These are phyloP conservation scores for Glaciozyma martinii DNA, from an alignment of 768 basidiomycete genomes.

Conservation along the genomic window DNA sequence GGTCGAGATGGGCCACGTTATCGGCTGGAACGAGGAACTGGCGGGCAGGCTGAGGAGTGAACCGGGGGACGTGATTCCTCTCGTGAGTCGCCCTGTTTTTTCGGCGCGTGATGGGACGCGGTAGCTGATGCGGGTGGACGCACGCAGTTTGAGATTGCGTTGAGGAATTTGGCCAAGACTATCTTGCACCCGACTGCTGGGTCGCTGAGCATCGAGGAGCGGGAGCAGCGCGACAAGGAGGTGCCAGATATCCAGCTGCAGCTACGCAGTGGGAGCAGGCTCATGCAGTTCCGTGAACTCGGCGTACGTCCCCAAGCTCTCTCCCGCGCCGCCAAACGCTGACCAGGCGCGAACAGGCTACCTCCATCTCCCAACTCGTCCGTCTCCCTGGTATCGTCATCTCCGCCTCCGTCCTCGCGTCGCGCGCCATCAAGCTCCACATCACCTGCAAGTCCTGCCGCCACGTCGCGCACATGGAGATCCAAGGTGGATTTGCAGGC, in stretches of 20 bases:
- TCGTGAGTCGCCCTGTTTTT: conserved; percentile 49
- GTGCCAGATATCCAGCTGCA: conserved; percentile 76
- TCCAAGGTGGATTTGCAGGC: conserved; percentile 35
- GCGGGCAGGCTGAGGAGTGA: conserved; percentile 81
- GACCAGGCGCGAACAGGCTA: conserved; percentile 43
- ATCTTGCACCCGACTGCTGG: conserved; percentile 64
- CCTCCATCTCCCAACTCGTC: conserved; percentile 90
- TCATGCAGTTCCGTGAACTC: conserved; percentile 87
- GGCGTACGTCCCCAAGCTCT: conserved; percentile 47
- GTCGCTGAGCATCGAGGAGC: conserved; percentile 38
- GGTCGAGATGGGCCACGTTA: conserved; percentile 61
- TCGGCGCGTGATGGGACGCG: not conserved
- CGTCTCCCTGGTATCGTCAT: conserved; percentile 97
- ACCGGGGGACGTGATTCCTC: conserved; percentile 78
- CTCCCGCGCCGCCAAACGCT: not conserved
- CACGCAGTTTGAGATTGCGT: conserved; percentile 78
- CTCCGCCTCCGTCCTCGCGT: conserved; percentile 85
- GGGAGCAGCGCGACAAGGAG: conserved; percentile 30
- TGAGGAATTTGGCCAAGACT: conserved; percentile 69
- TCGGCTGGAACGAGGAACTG: conserved; percentile 83
- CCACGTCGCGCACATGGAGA: conserved; percentile 61
- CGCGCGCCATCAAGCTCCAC: conserved; percentile 82
- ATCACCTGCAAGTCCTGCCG: conserved; percentile 89
- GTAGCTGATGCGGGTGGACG: conserved; percentile 1
- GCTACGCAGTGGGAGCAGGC: conserved; percentile 77